Evolutionary conservation across 495 filamentous ascomycete genomes (phyloP).

Genomic region (Talaromyces ruber): DNA sequence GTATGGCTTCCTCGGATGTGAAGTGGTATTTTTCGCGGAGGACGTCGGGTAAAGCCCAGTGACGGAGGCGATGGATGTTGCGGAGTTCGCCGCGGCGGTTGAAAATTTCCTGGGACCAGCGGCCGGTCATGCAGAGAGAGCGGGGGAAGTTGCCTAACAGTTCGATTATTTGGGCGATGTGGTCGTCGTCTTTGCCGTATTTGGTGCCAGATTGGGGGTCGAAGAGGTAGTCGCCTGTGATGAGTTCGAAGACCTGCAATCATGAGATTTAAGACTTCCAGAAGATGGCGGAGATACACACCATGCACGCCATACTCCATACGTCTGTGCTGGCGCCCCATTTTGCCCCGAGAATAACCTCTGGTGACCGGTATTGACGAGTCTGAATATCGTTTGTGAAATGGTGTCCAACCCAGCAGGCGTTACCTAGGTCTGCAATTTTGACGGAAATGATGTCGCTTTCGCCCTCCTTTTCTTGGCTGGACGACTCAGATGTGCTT

Average conservation of each 20-base stretch:
- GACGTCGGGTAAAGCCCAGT: conserved; percentile 94
- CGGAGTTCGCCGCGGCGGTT: conserved; percentile 94
- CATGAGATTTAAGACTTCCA: neutral
- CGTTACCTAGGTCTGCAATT: conserved; percentile 97
- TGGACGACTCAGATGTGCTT: conserved; percentile 28
- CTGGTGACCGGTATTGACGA: conserved; percentile 91
- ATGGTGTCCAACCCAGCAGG: conserved; percentile 97
- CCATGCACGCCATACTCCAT: conserved; percentile 99
- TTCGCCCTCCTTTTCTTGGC: conserved; percentile 39
- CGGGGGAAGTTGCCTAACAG: conserved; percentile 91
- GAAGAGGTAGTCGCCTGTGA: conserved; percentile 98
- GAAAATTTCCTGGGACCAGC: conserved; percentile 99
- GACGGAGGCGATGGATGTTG: conserved; percentile 93
- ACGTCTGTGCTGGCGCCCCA: conserved; percentile 99
- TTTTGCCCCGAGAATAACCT: conserved; percentile 93
- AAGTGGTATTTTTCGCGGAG: conserved; percentile 97
- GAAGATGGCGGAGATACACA: conserved; percentile 24
- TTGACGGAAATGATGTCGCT: conserved; percentile 90
- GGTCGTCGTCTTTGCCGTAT: conserved; percentile 99
- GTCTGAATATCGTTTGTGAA: conserved; percentile 99
- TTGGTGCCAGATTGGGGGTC: conserved; percentile 98
- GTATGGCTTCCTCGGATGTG: conserved; percentile 61
- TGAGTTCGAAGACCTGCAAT: conserved; percentile 83
- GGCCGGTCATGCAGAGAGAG: conserved; percentile 78
- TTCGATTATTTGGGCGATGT: conserved; percentile 99